These are phyloP conservation scores for Vitis riparia DNA, from an alignment of 164 flowering plant genomes.

Conservation along the genomic window DNA sequence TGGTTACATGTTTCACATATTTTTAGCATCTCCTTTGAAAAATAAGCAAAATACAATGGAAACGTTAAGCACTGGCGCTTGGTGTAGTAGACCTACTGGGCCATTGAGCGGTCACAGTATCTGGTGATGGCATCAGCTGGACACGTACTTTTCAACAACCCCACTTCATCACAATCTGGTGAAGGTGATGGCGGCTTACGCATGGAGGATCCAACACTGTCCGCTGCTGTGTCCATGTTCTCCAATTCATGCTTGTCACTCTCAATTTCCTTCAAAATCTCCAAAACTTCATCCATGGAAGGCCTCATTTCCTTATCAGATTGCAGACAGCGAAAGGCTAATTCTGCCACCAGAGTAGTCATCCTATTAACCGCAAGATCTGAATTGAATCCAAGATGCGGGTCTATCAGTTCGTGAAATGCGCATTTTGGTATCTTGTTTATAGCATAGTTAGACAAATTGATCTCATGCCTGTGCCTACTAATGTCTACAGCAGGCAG, in stretches of 20 bases:
- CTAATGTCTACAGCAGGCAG: slow-evolving; percentile 28
- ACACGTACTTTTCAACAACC: slow-evolving; percentile 25
- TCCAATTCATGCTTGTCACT: not conserved
- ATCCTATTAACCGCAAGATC: not conserved
- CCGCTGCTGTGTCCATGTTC: not conserved
- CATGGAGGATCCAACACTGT: not conserved
- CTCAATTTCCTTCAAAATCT: not conserved
- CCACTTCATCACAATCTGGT: slow-evolving; percentile 21
- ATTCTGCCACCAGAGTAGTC: slow-evolving; percentile 8
- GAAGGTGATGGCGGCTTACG: slow-evolving; percentile 17
- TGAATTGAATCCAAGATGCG: not conserved
- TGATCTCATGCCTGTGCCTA: slow-evolving; percentile 24
- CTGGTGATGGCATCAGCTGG: slow-evolving; percentile 30
- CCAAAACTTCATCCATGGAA: slow-evolving; percentile 13
- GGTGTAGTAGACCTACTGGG: slow-evolving; percentile 34
- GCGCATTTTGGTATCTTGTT: slow-evolving; percentile 16
- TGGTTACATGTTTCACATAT: not conserved
- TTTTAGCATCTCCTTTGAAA: too few relatives aligned
- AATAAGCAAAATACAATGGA: not conserved
- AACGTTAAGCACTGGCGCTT: slow-evolving; percentile 21
- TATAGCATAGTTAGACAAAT: slow-evolving; percentile 23
- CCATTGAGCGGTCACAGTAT: slow-evolving; percentile 37
- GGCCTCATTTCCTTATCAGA: slow-evolving; percentile 12
- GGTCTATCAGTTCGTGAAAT: slow-evolving; percentile 21
- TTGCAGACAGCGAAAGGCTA: slow-evolving; percentile 14